Evolutionary conservation across 805 yeast species (phyloP), one percentile per base, ranked within the genome.

Genomic region (Cyberlindnera nakhonratchasimensis): DNA sequence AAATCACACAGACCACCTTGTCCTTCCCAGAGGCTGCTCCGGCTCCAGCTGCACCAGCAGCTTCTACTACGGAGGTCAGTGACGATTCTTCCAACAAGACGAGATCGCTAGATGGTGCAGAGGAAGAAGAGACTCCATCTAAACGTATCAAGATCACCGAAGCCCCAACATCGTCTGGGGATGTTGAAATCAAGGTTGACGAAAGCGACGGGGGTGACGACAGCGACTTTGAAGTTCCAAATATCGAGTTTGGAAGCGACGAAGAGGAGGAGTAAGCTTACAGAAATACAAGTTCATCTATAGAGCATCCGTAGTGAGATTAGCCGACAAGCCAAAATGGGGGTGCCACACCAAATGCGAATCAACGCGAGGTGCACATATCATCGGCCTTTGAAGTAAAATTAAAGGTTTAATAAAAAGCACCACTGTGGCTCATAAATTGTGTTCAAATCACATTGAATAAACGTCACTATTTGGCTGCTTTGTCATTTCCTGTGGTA

Each of bases 201-300:
- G 51, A 55, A 5, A 46, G 40, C 13, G 52, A 44, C 5, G 63
- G 43, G 4, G 63, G 58, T 19, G 66, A 58, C 21, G 66, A 60
- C 14, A 67, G 74, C 16, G 80, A 76, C 48, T 71, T 75, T 34
- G 81, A 75, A 46, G 72, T 76, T 40, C 82, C 82, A 6, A 63
- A 58, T 13, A 63, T 70, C 40, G 69, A 53, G 9, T 47, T 70
- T 7, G 72, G 67, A 33, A 56, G 71, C 35, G 75, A 62, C 23
- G 75, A 69, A 37, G 76, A 71, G 20, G 72, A 69, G 38, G 67
- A 63, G 17, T 67, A 34, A 21, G 13, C 5, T n/a, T 31, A 13
- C 16, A 19, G 10, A 7, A 20, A 6, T 23, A 8, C 25, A 24
- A 32, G 20, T 16, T 13, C 20, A 20, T 12, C 23, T 6, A 13